Percentiles rank a stretch among this genome's conserved stretches.
Evolutionary conservation across 2,329 filamentous ascomycete species (phyloP).

Genomic region (Talaromyces sp.): DNA sequence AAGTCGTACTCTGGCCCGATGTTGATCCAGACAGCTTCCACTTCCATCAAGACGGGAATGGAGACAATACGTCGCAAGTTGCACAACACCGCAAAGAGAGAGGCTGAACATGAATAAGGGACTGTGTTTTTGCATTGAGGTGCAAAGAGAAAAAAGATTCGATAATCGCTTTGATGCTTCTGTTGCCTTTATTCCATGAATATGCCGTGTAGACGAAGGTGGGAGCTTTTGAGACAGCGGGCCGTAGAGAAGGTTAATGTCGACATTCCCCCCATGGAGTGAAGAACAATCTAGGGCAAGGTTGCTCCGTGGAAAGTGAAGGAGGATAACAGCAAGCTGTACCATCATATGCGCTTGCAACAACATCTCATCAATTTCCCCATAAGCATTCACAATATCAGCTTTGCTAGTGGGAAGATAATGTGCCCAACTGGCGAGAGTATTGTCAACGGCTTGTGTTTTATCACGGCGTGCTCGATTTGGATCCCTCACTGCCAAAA

Average conservation of each 20-base stretch:
- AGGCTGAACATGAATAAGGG: constrained; percentile 10
- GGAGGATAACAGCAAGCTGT: constrained; percentile 3
- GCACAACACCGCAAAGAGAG: constrained; percentile 9
- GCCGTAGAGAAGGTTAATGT: constrained; percentile 2
- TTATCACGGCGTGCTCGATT: constrained; percentile 6
- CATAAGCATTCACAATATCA: constrained; percentile 58
- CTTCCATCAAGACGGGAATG: constrained; percentile 3
- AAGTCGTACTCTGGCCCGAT: constrained; percentile 11
- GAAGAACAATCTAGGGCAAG: constrained; percentile 55
- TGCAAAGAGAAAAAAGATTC: constrained; percentile 9
- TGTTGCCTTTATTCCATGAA: constrained; percentile 12
- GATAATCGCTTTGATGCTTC: constrained; percentile 12
- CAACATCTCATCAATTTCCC: constrained; percentile 60
- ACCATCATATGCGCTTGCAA: constrained; percentile 18
- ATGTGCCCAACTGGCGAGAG: constrained; percentile 63
- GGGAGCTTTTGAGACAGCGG: constrained; percentile 46
- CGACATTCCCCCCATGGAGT: constrained; percentile 52
- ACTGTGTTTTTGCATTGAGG: constrained; percentile 7
- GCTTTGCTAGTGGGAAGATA: constrained; percentile 65
- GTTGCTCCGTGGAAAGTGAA: constrained; percentile 12
- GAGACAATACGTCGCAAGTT: constrained; percentile 6
- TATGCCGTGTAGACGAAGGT: constrained; percentile 9
- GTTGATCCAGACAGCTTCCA: constrained; percentile 11
- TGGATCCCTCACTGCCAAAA: constrained; percentile 44
- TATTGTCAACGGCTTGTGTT: constrained; percentile 47